These are phyloP conservation scores for Penicillium oxalicum DNA, from an alignment of 2,329 filamentous ascomycete genomes.

Conservation along the genomic window DNA sequence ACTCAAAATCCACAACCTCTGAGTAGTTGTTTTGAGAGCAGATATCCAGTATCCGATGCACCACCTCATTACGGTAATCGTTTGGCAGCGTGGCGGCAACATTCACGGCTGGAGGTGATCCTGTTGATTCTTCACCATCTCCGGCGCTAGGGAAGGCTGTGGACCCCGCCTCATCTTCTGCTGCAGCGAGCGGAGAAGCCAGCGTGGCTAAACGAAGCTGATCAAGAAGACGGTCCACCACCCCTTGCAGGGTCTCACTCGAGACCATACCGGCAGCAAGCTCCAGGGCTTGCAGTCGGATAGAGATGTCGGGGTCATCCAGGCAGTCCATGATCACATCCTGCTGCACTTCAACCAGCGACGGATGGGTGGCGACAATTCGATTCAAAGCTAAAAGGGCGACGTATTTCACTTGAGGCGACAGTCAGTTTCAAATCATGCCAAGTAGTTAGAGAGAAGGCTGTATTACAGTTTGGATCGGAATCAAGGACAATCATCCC, in stretches of 20 bases:
- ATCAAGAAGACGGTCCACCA: conserved; percentile 80
- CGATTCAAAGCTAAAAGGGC: conserved; percentile 92
- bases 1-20: conserved; percentile 86
- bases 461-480: conserved; percentile 76
- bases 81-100: conserved; percentile 59
- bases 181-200: conserved; percentile 41
- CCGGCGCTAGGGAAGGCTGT: conserved; percentile 4
- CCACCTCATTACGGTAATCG: conserved; percentile 78
- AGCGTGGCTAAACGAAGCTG: conserved; percentile 70
- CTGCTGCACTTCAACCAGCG: conserved; percentile 83
- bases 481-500: conserved; percentile 92
- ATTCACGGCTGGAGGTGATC: conserved; percentile 37
- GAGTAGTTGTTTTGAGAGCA: conserved; percentile 84
- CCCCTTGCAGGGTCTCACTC: conserved; percentile 71
- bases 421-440: conserved; percentile 7
- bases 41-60: conserved; percentile 77
- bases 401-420: conserved; percentile 79
- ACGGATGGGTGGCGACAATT: conserved; percentile 82
- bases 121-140: not conserved
- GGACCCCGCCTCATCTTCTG: conserved; percentile 33
- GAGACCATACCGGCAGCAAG: conserved; percentile 92
- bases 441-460: not conserved
- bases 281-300: conserved; percentile 85
- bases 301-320: conserved; percentile 92
- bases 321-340: conserved; percentile 96